These are phyloP conservation scores for Aspergillus novoparasiticus DNA, from an alignment of 2,329 filamentous ascomycete species.

Conservation along the genomic window DNA sequence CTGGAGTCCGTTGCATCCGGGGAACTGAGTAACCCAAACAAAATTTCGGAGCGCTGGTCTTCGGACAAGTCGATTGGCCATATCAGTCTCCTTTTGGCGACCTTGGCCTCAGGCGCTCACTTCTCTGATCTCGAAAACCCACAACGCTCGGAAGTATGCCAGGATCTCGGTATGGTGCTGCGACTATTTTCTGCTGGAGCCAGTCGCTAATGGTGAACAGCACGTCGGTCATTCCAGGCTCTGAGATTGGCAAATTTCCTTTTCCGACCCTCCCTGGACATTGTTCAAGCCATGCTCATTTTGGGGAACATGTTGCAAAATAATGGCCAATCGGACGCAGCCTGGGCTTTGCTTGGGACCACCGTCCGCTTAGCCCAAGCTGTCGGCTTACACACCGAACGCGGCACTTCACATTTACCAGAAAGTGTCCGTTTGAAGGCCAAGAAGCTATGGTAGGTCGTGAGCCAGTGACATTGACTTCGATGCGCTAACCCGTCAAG, in stretches of 20 bases:
- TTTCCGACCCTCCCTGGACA: constrained; percentile 57
- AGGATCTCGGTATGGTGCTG: constrained; percentile 29
- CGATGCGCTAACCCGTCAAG: constrained; percentile 13
- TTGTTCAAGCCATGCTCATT: constrained; percentile 58
- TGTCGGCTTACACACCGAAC: constrained; percentile 42
- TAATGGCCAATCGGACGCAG: constrained; percentile 35
- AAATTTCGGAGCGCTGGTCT: constrained; percentile 27
- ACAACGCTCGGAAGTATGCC: constrained; percentile 27
- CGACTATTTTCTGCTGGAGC: background rate
- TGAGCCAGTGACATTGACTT: background rate
- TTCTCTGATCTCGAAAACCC: constrained; percentile 33
- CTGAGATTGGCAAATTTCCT: constrained; percentile 61
- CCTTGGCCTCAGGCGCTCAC: constrained; percentile 33
- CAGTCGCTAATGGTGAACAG: constrained; percentile 11
- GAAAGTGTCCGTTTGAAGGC: constrained; percentile 29
- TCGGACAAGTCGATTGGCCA: constrained; percentile 29
- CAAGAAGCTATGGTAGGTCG: constrained; percentile 26
- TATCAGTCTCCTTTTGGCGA: constrained; percentile 33
- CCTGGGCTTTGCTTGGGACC: constrained; percentile 34
- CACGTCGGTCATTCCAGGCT: constrained; percentile 48
- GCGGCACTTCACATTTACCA: constrained; percentile 26
- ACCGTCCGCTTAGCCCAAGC: constrained; percentile 37
- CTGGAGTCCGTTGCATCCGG: constrained; percentile 29
- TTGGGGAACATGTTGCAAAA: constrained; percentile 53
- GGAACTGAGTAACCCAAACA: constrained; percentile 22